Evolutionary conservation across 2,329 filamentous ascomycete species (phyloP), one percentile per base, ranked within the genome.

Genomic region (Aspergillus terreus): DNA sequence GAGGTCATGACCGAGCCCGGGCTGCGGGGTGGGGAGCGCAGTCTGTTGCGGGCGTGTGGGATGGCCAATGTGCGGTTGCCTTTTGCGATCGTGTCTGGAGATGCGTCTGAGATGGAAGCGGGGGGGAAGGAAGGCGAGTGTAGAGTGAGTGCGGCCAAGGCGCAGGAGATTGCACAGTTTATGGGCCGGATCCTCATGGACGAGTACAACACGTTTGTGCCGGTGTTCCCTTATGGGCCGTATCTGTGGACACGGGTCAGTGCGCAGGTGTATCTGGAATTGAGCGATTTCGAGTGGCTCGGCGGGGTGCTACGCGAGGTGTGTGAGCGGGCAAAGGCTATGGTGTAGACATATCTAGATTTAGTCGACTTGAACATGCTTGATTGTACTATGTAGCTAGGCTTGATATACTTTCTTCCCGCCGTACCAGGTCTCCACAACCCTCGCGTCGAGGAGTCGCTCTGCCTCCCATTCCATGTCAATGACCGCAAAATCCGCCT

Each of bases 231-330:
- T 7, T 83, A 91, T 58, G 77, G 72, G 0, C 80, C 79, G 0
- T 77, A 77, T 48, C 81, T 85, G 66, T 96, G 87, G 87, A 76
- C 80, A 0, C 76, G 92, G 45, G 63, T 95, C 44, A 91, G 87
- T 65, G 89, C 82, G 12, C 91, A 96, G 76, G 80, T 94, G 0
- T 97, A 94, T 66, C 71, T 96, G n/a, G 89, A 90, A 23, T 67
- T 86, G 57, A 77, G 78, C 11, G 91, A 96, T 69, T 96, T 94
- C 64, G 82, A 86, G 65, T 88, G 82, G 81, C 79, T 80, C 4
- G 88, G 78, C 0, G 65, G 75, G 46, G 73, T 80, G 7, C 68
- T 94, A 62, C 80, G 81, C 64, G 72, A 75, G 32, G 59, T 88
- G 4, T 84, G 80, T 61, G 74, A 75, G 40, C 71, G 78, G 58